Conservation (phyloP, 306 rosid genomes). For the Quercus bicolor region DNA sequence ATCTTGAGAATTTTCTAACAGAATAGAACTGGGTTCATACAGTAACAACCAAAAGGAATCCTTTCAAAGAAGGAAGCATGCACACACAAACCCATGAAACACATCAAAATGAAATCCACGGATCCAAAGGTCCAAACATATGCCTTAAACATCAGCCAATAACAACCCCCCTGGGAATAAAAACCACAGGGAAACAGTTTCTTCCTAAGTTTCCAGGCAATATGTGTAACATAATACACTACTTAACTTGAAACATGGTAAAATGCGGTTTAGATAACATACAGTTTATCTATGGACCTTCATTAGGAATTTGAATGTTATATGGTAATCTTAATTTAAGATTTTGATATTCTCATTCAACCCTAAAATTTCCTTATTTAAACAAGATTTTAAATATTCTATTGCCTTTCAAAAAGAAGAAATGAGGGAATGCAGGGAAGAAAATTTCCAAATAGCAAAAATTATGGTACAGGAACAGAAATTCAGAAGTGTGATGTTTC, state of each 20-base stretch:
- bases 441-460: not conserved
- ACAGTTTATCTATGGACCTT: too few species aligned
- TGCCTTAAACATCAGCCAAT: constrained; percentile 1
- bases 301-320: too few species aligned
- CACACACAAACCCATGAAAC: not conserved
- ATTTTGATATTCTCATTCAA: too few species aligned
- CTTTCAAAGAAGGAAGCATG: not conserved
- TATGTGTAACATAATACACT: too few species aligned
- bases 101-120: constrained; percentile 10
- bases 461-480: not conserved
- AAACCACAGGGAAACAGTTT: not conserved
- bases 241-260: too few species aligned
- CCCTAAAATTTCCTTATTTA: too few species aligned
- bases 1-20: not conserved
- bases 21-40: not conserved
- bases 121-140: constrained; percentile 6
- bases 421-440: not conserved
- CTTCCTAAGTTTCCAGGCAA: not conserved
- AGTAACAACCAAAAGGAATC: not conserved
- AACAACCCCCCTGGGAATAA: not conserved
- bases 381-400: too few species aligned
- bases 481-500: not conserved
- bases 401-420: too few species aligned
- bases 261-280: too few species aligned
- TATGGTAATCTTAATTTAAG: too few species aligned